These are phyloP conservation scores for Spathaspora sp. DNA, from an alignment of 805 yeast genomes.

Conservation along the genomic window DNA sequence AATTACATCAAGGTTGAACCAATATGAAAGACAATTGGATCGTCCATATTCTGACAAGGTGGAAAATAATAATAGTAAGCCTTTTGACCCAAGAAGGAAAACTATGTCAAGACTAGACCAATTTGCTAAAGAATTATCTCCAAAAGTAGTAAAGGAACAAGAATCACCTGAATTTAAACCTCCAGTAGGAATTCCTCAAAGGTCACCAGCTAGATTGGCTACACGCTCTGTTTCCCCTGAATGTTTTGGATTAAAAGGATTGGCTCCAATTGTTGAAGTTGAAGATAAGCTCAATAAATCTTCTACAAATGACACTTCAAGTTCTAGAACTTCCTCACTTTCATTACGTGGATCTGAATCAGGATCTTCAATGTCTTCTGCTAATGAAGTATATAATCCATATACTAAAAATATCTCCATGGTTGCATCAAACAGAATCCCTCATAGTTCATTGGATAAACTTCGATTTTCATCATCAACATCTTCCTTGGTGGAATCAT, in stretches of 20 bases:
- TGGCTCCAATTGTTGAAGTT: slow-evolving; percentile 38
- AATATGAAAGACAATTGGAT: too few relatives aligned
- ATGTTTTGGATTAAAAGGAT: slow-evolving; percentile 25
- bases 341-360: slow-evolving; percentile 24
- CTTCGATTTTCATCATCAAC: background rate
- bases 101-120: slow-evolving; percentile 6
- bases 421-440: background rate
- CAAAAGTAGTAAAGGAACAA: slow-evolving; percentile 13
- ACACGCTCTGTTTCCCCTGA: slow-evolving; percentile 1
- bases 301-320: slow-evolving; percentile 14
- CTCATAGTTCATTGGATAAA: slow-evolving; percentile 5
- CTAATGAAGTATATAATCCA: background rate
- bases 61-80: background rate
- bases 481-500: background rate
- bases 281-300: slow-evolving; percentile 28
- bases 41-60: too few relatives aligned
- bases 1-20: background rate
- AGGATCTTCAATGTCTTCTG: background rate
- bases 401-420: background rate
- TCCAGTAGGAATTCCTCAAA: slow-evolving; percentile 3
- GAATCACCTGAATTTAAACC: slow-evolving; percentile 6
- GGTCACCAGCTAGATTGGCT: slow-evolving; percentile 8
- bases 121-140: background rate
- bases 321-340: slow-evolving; percentile 30
- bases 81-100: slow-evolving; percentile 18